phyloP scores from a whole-genome alignment of 1,139 yeast genomes.

The Wickerhamomyces sp. region DNA sequence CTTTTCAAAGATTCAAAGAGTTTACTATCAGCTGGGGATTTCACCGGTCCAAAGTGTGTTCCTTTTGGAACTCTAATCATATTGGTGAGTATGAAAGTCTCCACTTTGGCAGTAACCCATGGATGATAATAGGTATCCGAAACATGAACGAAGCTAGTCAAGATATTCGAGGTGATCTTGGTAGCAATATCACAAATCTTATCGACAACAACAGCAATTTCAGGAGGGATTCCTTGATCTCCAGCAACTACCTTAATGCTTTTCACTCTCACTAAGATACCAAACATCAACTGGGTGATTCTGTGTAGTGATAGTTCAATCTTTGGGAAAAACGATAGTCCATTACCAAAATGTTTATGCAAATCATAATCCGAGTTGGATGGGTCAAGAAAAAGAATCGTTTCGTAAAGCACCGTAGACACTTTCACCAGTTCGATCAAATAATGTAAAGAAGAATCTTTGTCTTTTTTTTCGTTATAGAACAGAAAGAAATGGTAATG shows the following conservation, averaged over 20 bases:
- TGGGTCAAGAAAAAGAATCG: slow-evolving; percentile 13
- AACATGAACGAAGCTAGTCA: slow-evolving; percentile 9
- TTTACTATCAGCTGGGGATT: slow-evolving; percentile 4
- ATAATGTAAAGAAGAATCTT: slow-evolving; percentile 12
- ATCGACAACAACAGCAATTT: slow-evolving; percentile 7
- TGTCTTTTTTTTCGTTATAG: slow-evolving; percentile 10
- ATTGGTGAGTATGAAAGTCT: slow-evolving; percentile 11
- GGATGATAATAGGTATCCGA: slow-evolving; percentile 20
- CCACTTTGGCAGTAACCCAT: slow-evolving; percentile 20
- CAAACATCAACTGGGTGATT: slow-evolving; percentile 12
- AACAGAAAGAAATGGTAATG: slow-evolving; percentile 20
- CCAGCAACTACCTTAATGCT: slow-evolving; percentile 11
- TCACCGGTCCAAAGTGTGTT: slow-evolving; percentile 2
- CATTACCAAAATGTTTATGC: slow-evolving; percentile 16
- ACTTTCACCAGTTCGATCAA: slow-evolving; percentile 7
- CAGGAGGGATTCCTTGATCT: background rate
- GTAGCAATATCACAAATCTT: slow-evolving; percentile 6
- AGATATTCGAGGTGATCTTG: slow-evolving; percentile 4
- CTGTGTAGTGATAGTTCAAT: slow-evolving; percentile 18
- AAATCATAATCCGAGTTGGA: slow-evolving; percentile 10
- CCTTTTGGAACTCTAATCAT: slow-evolving; percentile 12
- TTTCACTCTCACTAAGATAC: slow-evolving; percentile 13
- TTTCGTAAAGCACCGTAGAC: slow-evolving; percentile 7
- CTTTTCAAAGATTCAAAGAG: slow-evolving; percentile 8
- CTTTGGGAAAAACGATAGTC: slow-evolving; percentile 14